These are phyloP conservation scores for Sporisorium reilianum DNA, from an alignment of 1,284 basidiomycete genomes.

Conservation along the genomic window DNA sequence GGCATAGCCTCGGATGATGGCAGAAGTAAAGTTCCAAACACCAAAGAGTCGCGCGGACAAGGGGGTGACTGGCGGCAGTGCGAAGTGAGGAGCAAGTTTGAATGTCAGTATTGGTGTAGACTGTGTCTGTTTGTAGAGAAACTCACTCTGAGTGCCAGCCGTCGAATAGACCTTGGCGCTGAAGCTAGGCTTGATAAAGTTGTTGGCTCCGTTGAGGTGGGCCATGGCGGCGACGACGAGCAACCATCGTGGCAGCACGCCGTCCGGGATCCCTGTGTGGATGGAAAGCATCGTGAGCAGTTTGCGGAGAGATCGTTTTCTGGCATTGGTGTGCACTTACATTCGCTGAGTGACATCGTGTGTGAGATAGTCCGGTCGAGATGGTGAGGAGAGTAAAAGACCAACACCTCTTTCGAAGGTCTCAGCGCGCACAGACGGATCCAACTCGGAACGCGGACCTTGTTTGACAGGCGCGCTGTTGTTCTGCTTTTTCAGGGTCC, in stretches of 20 bases:
- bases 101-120: neutral
- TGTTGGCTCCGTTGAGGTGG: constrained; percentile 59
- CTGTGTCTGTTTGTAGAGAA: neutral
- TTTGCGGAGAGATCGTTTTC: neutral
- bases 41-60: constrained; percentile 64
- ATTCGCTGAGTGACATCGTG: constrained; percentile 32
- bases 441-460: constrained; percentile 32
- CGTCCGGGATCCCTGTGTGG: constrained; percentile 46
- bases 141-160: constrained; percentile 48
- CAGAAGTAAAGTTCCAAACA: constrained; percentile 66
- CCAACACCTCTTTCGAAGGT: neutral
- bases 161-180: constrained; percentile 62
- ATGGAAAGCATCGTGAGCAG: neutral
- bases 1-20: constrained; percentile 61
- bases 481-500: constrained; percentile 21
- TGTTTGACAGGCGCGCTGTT: constrained; percentile 19
- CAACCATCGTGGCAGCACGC: constrained; percentile 63
- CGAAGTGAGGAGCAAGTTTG: neutral
- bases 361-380: neutral
- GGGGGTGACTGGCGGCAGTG: constrained; percentile 50
- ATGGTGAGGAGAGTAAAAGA: neutral
- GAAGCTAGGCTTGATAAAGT: constrained; percentile 54
- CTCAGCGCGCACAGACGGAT: constrained; percentile 4
- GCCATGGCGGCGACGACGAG: constrained; percentile 58
- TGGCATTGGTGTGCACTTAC: constrained; percentile 5